Conservation (phyloP, 192 early-diverging fungal genomes). For the Bifiguratus adelaidae region DNA sequence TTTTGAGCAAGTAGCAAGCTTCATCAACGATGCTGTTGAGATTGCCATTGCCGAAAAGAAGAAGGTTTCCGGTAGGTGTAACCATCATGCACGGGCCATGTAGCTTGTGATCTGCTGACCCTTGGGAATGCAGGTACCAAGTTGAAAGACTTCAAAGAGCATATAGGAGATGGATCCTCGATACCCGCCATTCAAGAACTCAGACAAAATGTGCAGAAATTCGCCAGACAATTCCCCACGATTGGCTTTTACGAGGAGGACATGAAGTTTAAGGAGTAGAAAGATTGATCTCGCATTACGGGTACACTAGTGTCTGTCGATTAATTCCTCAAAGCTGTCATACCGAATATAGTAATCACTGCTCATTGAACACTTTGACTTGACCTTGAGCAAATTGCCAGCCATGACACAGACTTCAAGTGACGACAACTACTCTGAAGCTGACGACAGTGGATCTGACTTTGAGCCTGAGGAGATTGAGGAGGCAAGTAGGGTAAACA, state of each 20-base stretch:
- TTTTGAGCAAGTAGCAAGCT: constrained; percentile 78
- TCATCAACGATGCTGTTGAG: constrained; percentile 80
- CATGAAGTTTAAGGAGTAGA: constrained; percentile 39
- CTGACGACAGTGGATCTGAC: too few species aligned
- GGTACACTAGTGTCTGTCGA: too few species aligned
- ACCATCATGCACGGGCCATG: neutral
- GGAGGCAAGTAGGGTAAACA: too few species aligned
- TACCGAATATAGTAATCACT: too few species aligned
- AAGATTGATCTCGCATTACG: too few species aligned
- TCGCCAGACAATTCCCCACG: constrained; percentile 79
- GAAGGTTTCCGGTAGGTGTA: constrained; percentile 40
- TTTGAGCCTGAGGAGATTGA: too few species aligned
- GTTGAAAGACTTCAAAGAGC: constrained; percentile 85
- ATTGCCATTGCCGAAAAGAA: constrained; percentile 63
- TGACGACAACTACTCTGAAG: too few species aligned
- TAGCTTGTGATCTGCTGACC: neutral
- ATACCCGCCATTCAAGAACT: constrained; percentile 54
- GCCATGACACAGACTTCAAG: too few species aligned
- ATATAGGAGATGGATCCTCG: constrained; percentile 54
- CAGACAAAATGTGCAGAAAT: constrained; percentile 73
- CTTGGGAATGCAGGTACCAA: constrained; percentile 43
- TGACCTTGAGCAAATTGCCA: too few species aligned
- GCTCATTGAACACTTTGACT: too few species aligned
- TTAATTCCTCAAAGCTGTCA: too few species aligned
- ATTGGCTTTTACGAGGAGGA: constrained; percentile 70